Conservation (phyloP, 1,284 basidiomycete species). For the Sanghuangporus sanghuang region DNA sequence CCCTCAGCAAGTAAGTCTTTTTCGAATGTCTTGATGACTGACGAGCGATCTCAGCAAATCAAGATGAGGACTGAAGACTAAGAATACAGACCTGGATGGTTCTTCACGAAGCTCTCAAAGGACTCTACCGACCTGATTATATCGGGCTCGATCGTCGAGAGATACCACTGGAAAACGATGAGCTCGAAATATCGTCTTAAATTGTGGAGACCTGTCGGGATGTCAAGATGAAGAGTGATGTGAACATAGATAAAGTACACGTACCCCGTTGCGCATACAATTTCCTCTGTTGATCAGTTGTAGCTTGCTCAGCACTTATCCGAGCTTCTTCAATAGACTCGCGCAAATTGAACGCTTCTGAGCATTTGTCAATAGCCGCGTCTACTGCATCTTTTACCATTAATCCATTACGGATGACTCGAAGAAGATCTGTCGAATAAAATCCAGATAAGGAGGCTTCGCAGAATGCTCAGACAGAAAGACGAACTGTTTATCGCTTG, state of each 20-base stretch:
- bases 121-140: slow-evolving; percentile 72
- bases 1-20: slow-evolving; percentile 85
- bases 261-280: slow-evolving; percentile 66
- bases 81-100: slow-evolving; percentile 60
- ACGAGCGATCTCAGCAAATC: neutral
- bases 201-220: slow-evolving; percentile 59
- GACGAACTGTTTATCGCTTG: slow-evolving; percentile 65
- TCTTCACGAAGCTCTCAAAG: slow-evolving; percentile 78
- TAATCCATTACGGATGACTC: slow-evolving; percentile 89
- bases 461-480: slow-evolving; percentile 7
- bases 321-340: slow-evolving; percentile 87
- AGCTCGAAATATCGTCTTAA: slow-evolving; percentile 87
- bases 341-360: slow-evolving; percentile 79
- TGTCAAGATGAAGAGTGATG: slow-evolving; percentile 13
- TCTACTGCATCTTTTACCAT: slow-evolving; percentile 88
- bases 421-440: slow-evolving; percentile 65
- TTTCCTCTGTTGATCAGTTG: slow-evolving; percentile 66
- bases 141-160: slow-evolving; percentile 82
- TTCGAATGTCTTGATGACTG: slow-evolving; percentile 93
- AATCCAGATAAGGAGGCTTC: neutral
- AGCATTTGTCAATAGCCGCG: slow-evolving; percentile 86
- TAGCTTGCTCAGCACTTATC: slow-evolving; percentile 68
- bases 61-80: neutral
- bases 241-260: slow-evolving; percentile 14
- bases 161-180: slow-evolving; percentile 91